Conservation (phyloP, 78 protist genomes). For the Monocercomonoides exilis region DNA sequence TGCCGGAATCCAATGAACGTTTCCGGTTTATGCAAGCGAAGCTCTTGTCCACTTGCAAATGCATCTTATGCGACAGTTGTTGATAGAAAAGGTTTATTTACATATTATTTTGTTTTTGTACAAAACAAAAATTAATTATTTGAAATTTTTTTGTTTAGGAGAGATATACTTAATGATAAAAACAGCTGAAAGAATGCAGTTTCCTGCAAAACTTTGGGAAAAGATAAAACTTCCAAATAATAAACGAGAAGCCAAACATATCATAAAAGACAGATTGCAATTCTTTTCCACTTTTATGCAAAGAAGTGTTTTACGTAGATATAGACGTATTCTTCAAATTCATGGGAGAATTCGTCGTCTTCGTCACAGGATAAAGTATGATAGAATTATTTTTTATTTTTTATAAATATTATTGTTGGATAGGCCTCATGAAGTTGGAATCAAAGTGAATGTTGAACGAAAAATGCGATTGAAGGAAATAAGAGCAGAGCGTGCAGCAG, state of each 20-base stretch:
- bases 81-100: slow-evolving; percentile 22
- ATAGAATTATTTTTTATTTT: background rate
- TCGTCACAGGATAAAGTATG: background rate
- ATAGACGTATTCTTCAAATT: background rate
- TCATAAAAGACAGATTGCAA: background rate
- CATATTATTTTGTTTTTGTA: too few species aligned
- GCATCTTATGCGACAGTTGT: slow-evolving; percentile 19
- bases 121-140: too few species aligned
- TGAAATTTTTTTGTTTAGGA: too few species aligned
- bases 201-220: slow-evolving; percentile 23
- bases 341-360: background rate
- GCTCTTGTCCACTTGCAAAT: slow-evolving; percentile 20
- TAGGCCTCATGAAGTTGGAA: background rate
- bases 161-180: slow-evolving; percentile 2
- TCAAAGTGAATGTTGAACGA: slow-evolving; percentile 26
- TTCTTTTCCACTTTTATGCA: background rate
- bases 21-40: slow-evolving; percentile 17
- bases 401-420: background rate
- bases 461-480: background rate
- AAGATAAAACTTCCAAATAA: background rate
- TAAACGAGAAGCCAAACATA: background rate
- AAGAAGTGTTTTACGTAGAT: background rate
- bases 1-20: slow-evolving; percentile 5
- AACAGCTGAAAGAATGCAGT: slow-evolving; percentile 14
- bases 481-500: slow-evolving; percentile 8